phyloP scores from a whole-genome alignment of 2,329 filamentous ascomycete species.

The Westerdykella ornata region DNA sequence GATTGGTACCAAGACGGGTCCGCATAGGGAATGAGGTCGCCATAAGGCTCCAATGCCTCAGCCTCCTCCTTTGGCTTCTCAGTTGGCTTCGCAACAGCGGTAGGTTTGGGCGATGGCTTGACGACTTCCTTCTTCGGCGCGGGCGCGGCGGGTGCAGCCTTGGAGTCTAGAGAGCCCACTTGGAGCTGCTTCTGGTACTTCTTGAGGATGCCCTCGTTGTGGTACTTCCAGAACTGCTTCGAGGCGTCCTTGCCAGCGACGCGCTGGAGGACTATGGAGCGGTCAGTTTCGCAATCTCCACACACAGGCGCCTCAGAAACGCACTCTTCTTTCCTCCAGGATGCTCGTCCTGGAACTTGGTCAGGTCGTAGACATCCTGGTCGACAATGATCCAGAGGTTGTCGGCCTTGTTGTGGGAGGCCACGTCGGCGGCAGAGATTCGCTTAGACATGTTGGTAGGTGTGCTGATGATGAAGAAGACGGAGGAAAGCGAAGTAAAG shows the following conservation, averaged over 20 bases:
- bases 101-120: constrained; percentile 55
- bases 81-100: constrained; percentile 40
- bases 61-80: constrained; percentile 47
- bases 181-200: constrained; percentile 56
- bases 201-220: constrained; percentile 55
- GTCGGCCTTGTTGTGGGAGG: constrained; percentile 82
- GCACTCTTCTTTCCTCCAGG: constrained; percentile 66
- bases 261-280: constrained; percentile 51
- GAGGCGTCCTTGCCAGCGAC: constrained; percentile 61
- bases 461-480: constrained; percentile 4
- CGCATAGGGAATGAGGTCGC: constrained; percentile 79
- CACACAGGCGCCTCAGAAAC: constrained; percentile 15
- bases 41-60: constrained; percentile 76
- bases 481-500: constrained; percentile 5
- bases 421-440: constrained; percentile 78
- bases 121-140: constrained; percentile 45
- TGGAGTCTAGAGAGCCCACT: constrained; percentile 73
- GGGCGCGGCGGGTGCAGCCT: constrained; percentile 50
- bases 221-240: constrained; percentile 63
- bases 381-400: constrained; percentile 87
- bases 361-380: constrained; percentile 92
- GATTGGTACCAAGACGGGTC: constrained; percentile 94
- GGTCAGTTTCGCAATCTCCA: constrained; percentile 10
- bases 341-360: constrained; percentile 53
- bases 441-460: constrained; percentile 67